Percentiles rank a stretch among this genome's conserved stretches.
Conservation (phyloP, 306 rosid genomes). For the Dalbergia oliveri region DNA sequence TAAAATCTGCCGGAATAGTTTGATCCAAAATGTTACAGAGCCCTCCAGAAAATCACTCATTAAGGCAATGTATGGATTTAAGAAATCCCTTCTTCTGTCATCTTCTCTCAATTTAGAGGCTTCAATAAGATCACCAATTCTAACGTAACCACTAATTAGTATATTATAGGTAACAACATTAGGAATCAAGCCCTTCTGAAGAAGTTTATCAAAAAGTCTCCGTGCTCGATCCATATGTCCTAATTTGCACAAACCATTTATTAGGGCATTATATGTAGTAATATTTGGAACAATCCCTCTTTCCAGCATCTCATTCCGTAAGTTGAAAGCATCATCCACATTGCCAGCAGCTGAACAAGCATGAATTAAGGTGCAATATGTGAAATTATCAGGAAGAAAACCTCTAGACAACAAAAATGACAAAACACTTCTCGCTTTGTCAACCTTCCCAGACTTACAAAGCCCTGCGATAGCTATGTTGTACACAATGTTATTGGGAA, state of each 20-base stretch:
- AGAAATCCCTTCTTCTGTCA: slow-evolving; percentile 66
- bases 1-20: slow-evolving; percentile 46
- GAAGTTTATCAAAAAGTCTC: slow-evolving; percentile 79
- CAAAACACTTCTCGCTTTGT: slow-evolving; percentile 67
- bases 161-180: slow-evolving; percentile 75
- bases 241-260: slow-evolving; percentile 78
- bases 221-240: slow-evolving; percentile 78
- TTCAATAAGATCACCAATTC: slow-evolving; percentile 66
- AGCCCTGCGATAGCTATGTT: slow-evolving; percentile 82
- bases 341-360: slow-evolving; percentile 70
- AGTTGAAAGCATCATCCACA: slow-evolving; percentile 74
- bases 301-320: slow-evolving; percentile 79
- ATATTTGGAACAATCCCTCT: slow-evolving; percentile 77
- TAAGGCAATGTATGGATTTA: slow-evolving; percentile 59
- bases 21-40: slow-evolving; percentile 44
- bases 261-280: slow-evolving; percentile 71
- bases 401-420: slow-evolving; percentile 65
- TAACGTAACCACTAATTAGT: slow-evolving; percentile 67
- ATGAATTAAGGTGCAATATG: slow-evolving; percentile 81
- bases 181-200: slow-evolving; percentile 73
- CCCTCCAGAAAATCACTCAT: slow-evolving; percentile 49
- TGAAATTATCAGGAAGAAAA: slow-evolving; percentile 82
- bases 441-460: slow-evolving; percentile 75
- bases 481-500: slow-evolving; percentile 62
- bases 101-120: slow-evolving; percentile 74